Evolutionary conservation across 805 yeast species (phyloP), one percentile per base, ranked within the genome.

Genomic region (Pichia insulana): DNA sequence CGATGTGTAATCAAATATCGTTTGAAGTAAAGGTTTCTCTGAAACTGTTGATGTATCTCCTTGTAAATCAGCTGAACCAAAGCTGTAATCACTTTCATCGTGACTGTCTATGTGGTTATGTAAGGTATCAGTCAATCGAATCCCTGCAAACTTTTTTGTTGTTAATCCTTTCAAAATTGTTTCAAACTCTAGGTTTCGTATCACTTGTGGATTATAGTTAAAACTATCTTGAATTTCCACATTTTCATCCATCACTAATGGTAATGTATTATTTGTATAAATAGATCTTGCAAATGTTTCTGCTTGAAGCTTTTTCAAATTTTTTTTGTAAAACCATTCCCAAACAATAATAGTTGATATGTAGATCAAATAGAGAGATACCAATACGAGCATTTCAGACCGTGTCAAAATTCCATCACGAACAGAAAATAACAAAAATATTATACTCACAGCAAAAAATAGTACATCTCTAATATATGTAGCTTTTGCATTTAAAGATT

Each of bases 391-490:
- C 48, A 92, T 79, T 50, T 78, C 80, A 58, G 66, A 51, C 12
- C 70, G 54, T 34, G 71, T 65, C 9, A 92, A 59, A 9, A 61
- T 59, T 0, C 82, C 81, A 54, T 73, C 77, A 2, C 64, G 42
- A 3, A 83, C 58, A 38, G 78, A 68, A 4, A 60, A 46, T 12
- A 80, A 50, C 0, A 83, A 59, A 13, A 81, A 49, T 1, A 69
- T 26, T 2, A 78, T 62, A 2, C 88, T 69, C 0, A 68, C 49
- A 1, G 74, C 54, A 52, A 88, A 82, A 54, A 84, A 77, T 0
- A 58, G 44, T 1, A 76, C 54, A 55, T 92, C 97, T 48, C 90
- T 66, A 2, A 79, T 13, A 54, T 83, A 85, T 12, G 63, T 59
- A 9, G 56, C 45, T 46, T 69, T 65, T 10, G 58, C 56, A 44